Evolutionary conservation across 768 basidiomycete species (phyloP).

Genomic region (Termitomyces sp.): DNA sequence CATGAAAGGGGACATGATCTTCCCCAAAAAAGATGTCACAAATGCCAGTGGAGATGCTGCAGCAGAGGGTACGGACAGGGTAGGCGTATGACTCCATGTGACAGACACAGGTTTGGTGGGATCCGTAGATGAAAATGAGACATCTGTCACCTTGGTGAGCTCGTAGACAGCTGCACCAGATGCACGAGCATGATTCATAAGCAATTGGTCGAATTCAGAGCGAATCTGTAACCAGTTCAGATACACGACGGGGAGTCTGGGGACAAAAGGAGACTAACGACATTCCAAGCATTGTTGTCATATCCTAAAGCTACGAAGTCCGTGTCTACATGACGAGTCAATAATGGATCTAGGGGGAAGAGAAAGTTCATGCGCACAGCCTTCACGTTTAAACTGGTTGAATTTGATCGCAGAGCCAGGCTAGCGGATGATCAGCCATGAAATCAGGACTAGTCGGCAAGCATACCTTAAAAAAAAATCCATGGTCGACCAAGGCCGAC

Average conservation of each 20-base stretch:
- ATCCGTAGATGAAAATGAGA: constrained; percentile 40
- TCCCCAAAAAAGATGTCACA: constrained; percentile 21
- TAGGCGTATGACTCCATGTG: constrained; percentile 46
- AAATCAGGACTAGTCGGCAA: neutral
- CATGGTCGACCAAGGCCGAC: constrained; percentile 43
- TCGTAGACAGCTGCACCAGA: constrained; percentile 53
- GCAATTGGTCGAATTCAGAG: constrained; percentile 58
- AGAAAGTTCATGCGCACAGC: constrained; percentile 38
- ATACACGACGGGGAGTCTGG: neutral
- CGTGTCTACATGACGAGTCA: constrained; percentile 37
- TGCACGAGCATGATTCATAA: constrained; percentile 52
- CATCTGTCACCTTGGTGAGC: constrained; percentile 46
- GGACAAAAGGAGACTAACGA: constrained; percentile 36
- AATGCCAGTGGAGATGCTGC: constrained; percentile 35
- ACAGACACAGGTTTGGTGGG: constrained; percentile 47
- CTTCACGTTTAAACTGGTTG: constrained; percentile 62
- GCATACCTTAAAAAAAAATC: constrained; percentile 49
- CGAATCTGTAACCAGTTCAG: constrained; percentile 36
- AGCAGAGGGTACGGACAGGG: constrained; percentile 36
- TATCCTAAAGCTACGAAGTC: constrained; percentile 54
- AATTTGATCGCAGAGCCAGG: constrained; percentile 64
- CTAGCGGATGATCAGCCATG: constrained; percentile 22
- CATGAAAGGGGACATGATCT: constrained; percentile 9
- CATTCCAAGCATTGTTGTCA: constrained; percentile 59
- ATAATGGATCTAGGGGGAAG: neutral